Evolutionary conservation across 108 stramenopile genomes (phyloP).

Genomic region (Epithemia pelagica): DNA sequence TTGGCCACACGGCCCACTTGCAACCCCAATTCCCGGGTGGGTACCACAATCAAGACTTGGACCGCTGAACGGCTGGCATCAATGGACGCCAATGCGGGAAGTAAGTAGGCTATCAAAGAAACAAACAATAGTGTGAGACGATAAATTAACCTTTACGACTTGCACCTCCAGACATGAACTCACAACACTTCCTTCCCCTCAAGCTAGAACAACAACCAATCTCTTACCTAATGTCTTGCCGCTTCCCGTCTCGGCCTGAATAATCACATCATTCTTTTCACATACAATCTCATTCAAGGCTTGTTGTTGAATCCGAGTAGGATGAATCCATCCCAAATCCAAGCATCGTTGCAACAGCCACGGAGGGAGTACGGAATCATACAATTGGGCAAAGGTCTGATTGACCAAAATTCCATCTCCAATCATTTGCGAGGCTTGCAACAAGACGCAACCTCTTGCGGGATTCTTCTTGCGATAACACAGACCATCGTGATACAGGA

Average conservation of each 20-base stretch:
- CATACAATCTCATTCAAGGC: conserved; percentile 42
- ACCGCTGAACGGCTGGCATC: conserved; percentile 40
- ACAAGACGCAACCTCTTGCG: too few relatives aligned
- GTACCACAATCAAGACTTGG: conserved; percentile 84
- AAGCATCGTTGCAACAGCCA: conserved; percentile 59
- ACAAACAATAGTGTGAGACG: neutral
- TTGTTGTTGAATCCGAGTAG: conserved; percentile 61
- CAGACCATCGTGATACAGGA: too few relatives aligned
- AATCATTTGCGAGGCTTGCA: too few relatives aligned
- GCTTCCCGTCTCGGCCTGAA: conserved; percentile 70
- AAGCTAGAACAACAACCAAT: too few relatives aligned
- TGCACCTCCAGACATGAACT: too few relatives aligned
- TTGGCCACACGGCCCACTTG: conserved; percentile 80
- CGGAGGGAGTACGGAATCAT: conserved; percentile 37
- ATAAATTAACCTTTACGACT: too few relatives aligned
- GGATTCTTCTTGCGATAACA: too few relatives aligned
- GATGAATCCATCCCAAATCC: conserved; percentile 43
- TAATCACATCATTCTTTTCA: conserved; percentile 23
- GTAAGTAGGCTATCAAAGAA: conserved; percentile 44
- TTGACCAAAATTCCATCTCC: conserved; percentile 26
- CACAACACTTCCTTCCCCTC: too few relatives aligned
- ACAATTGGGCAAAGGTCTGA: conserved; percentile 56
- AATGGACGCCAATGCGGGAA: conserved; percentile 53
- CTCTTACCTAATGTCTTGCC: neutral
- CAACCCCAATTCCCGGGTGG: conserved; percentile 91